Conservation (phyloP, 2,329 filamentous ascomycete species). For the Didymosphaeria variabile region DNA sequence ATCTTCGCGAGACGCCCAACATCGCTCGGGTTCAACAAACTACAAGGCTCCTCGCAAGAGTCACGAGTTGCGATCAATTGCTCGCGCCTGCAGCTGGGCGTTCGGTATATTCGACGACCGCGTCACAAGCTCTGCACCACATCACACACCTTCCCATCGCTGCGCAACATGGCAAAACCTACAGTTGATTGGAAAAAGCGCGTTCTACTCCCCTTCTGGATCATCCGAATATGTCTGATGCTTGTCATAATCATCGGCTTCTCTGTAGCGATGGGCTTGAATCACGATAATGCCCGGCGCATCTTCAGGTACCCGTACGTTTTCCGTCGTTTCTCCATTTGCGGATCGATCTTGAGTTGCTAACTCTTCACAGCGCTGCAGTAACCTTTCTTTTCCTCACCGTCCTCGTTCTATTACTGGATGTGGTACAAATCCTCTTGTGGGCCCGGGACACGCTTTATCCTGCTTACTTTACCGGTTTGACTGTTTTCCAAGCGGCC, state of each 20-base stretch:
- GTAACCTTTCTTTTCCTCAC: constrained; percentile 46
- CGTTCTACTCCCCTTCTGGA: constrained; percentile 50
- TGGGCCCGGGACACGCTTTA: constrained; percentile 44
- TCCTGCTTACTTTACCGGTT: constrained; percentile 45
- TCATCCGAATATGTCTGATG: constrained; percentile 44
- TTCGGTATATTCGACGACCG: background rate
- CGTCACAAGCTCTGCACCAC: background rate
- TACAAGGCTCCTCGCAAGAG: background rate
- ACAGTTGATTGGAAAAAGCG: constrained; percentile 48
- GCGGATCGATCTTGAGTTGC: constrained; percentile 3
- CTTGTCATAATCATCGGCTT: constrained; percentile 44
- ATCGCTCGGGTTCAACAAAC: background rate
- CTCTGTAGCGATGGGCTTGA: constrained; percentile 30
- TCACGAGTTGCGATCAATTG: background rate
- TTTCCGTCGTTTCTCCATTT: too few species aligned
- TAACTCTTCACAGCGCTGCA: constrained; percentile 37
- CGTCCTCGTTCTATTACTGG: constrained; percentile 44
- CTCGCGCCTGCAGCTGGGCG: background rate
- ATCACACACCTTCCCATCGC: constrained; percentile 2
- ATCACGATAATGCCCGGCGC: constrained; percentile 29
- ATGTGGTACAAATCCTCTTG: constrained; percentile 45
- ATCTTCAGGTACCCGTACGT: constrained; percentile 34
- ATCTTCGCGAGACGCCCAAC: background rate
- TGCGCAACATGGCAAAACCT: constrained; percentile 31
- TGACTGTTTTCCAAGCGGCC: constrained; percentile 47